These are phyloP conservation scores for Hapsidospora chrysogenum DNA, from an alignment of 495 filamentous ascomycete genomes.

Conservation along the genomic window DNA sequence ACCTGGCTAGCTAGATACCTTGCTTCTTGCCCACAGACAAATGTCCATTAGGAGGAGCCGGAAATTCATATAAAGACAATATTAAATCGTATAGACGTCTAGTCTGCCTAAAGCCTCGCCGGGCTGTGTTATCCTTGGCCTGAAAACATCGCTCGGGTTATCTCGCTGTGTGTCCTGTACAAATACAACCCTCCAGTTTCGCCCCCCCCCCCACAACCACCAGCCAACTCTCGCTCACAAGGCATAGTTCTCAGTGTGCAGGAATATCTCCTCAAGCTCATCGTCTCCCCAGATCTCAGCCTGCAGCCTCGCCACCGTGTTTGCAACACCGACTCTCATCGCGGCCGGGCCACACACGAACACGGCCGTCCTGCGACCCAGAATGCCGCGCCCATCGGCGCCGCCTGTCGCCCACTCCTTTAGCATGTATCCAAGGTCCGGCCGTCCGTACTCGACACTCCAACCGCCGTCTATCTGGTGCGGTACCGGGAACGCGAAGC, in stretches of 20 bases:
- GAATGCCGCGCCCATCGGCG: conserved; percentile 39
- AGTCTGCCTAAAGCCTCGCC: no score
- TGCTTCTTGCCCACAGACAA: no score
- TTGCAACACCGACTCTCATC: conserved; percentile 77
- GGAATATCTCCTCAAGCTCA: conserved; percentile 72
- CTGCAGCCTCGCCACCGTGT: conserved; percentile 69
- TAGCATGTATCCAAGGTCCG: conserved; percentile 71
- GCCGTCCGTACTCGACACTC: conserved; percentile 86
- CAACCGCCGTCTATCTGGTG: conserved; percentile 62
- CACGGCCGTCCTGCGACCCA: conserved; percentile 73
- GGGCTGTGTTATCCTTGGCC: no score
- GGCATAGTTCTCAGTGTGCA: conserved; percentile 93
- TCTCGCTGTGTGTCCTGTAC: neutral
- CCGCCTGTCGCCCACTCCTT: conserved; percentile 52
- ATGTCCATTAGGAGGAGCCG: no score
- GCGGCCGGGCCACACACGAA: conserved; percentile 82
- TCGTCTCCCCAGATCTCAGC: conserved; percentile 61
- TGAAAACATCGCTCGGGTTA: neutral
- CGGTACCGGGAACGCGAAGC: conserved; percentile 60
- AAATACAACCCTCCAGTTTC: neutral
- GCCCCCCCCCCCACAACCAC: neutral
- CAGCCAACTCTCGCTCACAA: no score
- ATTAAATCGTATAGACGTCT: no score
- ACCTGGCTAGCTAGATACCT: no score
- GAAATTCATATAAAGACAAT: no score